Evolutionary conservation across 139 green algal genomes (phyloP), one percentile per base, ranked within the genome.

Genomic region (Auxenochlorella protothecoides): DNA sequence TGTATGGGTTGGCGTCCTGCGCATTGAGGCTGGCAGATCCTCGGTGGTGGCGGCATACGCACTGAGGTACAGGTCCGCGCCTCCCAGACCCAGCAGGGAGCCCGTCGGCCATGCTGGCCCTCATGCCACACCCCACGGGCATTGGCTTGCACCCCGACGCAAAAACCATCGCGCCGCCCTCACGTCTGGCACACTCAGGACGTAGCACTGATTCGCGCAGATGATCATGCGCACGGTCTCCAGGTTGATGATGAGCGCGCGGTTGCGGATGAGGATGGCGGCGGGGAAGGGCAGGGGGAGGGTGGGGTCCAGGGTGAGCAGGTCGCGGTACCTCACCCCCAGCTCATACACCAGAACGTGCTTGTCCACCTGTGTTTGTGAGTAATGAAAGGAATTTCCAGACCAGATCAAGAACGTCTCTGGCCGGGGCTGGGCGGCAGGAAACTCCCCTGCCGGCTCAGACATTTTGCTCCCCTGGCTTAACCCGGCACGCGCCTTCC

Each of bases 161-260:
- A 44, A 44, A 44, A 44, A 44, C 27, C 12, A 2, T 53, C 8
- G 63, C 12, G 16, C 12, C 7, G 70, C 71, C 15, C 70, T 63
- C 4, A 62, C 72, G 68, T 76, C 16, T 3, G 55, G 53, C 54
- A 74, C 55, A 2, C 57, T 65, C 56, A 81, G 72, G 16, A 78
- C n/a, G 62, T 72, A 81, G 56, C 65, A 62, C 57, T 81, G 77
- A 55, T 81, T 81, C 14, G 51, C 6, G 74, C 65, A 76, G 52
- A 81, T 81, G 66, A 77, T 65, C 59, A 73, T 68, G 2, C 60
- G 53, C 13, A 80, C 60, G 3, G 71, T 27, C 57, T 79, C 76
- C 64, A 80, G 71, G 72, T 80, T 80, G 2, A 79, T 62, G 9
- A 80, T 65, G 59, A 80, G n/a, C 27, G 76, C 76, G 62, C 12